Evolutionary conservation across 2,329 filamentous ascomycete species (phyloP).

Genomic region (Ophiocordyceps sinensis): DNA sequence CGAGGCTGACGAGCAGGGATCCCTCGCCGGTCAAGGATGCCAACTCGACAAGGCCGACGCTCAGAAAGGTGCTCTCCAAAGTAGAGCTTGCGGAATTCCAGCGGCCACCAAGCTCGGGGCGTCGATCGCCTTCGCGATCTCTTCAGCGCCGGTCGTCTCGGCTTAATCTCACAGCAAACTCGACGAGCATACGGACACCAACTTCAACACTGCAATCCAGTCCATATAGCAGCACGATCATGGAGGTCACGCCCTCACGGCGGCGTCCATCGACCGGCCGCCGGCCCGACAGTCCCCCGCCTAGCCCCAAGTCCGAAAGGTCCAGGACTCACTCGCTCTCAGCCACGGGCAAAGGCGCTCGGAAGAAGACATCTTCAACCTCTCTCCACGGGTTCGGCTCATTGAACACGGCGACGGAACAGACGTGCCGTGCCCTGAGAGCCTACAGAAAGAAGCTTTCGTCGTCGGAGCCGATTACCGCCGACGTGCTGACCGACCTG

Average conservation of each 20-base stretch:
- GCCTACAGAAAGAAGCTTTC: slow-evolving; percentile 49
- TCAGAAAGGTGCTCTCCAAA: slow-evolving; percentile 76
- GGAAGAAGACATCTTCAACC: slow-evolving; percentile 32
- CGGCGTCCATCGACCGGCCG: slow-evolving; percentile 29
- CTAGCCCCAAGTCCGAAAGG: slow-evolving; percentile 32
- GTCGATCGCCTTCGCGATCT: slow-evolving; percentile 40
- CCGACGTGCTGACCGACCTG: slow-evolving; percentile 45
- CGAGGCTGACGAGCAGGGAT: slow-evolving; percentile 30
- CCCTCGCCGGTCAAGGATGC: slow-evolving; percentile 38
- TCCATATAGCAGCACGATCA: slow-evolving; percentile 22
- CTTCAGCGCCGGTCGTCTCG: slow-evolving; percentile 40
- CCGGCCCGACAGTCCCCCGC: slow-evolving; percentile 31
- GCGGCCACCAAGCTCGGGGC: slow-evolving; percentile 28
- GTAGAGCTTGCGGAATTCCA: slow-evolving; percentile 75
- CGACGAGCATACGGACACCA: slow-evolving; percentile 23
- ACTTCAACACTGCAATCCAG: slow-evolving; percentile 23
- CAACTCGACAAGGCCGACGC: slow-evolving; percentile 50
- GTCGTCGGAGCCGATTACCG: slow-evolving; percentile 39
- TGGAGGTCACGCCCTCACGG: slow-evolving; percentile 33
- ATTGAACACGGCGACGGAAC: slow-evolving; percentile 49
- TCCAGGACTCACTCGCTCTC: slow-evolving; percentile 40
- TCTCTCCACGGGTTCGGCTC: slow-evolving; percentile 38
- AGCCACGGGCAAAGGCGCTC: slow-evolving; percentile 26
- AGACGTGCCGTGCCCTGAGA: slow-evolving; percentile 46
- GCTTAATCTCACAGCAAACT: slow-evolving; percentile 25